phyloP scores from a whole-genome alignment of 2,329 filamentous ascomycete genomes.

The Fusarium nurragi region DNA sequence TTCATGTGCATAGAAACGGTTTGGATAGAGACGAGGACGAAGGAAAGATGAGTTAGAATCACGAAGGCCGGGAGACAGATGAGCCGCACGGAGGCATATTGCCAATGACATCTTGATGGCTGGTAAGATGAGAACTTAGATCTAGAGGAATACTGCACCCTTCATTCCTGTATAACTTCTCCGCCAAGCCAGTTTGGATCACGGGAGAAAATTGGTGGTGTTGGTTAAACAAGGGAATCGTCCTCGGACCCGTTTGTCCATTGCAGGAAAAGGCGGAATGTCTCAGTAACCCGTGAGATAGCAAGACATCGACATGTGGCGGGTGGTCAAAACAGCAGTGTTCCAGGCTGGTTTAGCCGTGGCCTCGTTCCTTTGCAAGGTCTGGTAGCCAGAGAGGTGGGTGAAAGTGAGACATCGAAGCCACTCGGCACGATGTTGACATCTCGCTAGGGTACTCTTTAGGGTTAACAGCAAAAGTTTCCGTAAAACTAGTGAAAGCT shows the following conservation, averaged over 20 bases:
- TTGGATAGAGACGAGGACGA: slow-evolving; percentile 23
- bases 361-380: slow-evolving; percentile 44
- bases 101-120: slow-evolving; percentile 43
- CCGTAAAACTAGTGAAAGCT: background rate
- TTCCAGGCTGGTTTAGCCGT: slow-evolving; percentile 31
- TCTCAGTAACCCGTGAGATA: slow-evolving; percentile 37
- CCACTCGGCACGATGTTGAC: slow-evolving; percentile 11
- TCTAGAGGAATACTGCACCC: slow-evolving; percentile 46
- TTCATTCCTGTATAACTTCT: slow-evolving; percentile 50
- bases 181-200: slow-evolving; percentile 38
- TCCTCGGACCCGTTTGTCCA: slow-evolving; percentile 31
- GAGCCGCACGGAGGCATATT: slow-evolving; percentile 37
- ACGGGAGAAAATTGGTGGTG: slow-evolving; percentile 27
- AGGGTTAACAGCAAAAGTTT: slow-evolving; percentile 13
- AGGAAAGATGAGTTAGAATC: slow-evolving; percentile 18
- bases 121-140: slow-evolving; percentile 38
- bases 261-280: slow-evolving; percentile 48
- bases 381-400: slow-evolving; percentile 10
- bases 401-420: slow-evolving; percentile 45
- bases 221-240: slow-evolving; percentile 18
- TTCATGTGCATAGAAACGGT: slow-evolving; percentile 21
- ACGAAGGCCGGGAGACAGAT: slow-evolving; percentile 24
- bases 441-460: background rate
- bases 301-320: slow-evolving; percentile 25
- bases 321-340: slow-evolving; percentile 16